Percentiles rank a stretch among this genome's conserved stretches.
Evolutionary conservation across 352 stramenopile genomes (phyloP).

Genomic region (Globisporangium sylvaticum): DNA sequence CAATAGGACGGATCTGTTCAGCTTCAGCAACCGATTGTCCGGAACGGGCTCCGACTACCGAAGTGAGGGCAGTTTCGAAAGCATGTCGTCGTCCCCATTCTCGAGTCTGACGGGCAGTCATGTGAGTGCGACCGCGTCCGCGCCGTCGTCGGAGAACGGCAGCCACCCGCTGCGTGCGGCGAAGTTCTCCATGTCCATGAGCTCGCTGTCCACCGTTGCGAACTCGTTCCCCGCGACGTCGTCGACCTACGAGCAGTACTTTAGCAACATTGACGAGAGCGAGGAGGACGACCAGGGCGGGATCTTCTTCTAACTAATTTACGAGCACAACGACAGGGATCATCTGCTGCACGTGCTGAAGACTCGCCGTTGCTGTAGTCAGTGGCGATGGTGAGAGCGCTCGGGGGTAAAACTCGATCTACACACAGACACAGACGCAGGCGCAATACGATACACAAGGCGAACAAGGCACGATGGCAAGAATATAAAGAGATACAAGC

Average conservation of each 20-base stretch:
- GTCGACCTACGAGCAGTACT: constrained; percentile 85
- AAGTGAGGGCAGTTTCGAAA: constrained; percentile 47
- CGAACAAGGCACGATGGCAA: not conserved
- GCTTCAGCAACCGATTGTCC: constrained; percentile 21
- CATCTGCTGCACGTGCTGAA: not conserved
- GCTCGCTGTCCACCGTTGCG: constrained; percentile 57
- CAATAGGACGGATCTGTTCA: constrained; percentile 27
- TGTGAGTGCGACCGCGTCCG: constrained; percentile 12
- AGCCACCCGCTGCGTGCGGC: constrained; percentile 29
- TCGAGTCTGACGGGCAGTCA: constrained; percentile 14
- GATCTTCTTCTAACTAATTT: constrained; percentile 81
- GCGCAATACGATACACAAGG: not conserved
- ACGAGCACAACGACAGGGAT: constrained; percentile 5
- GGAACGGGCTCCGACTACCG: constrained; percentile 33
- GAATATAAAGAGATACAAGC: not conserved
- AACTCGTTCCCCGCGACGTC: constrained; percentile 61
- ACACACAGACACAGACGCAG: not conserved
- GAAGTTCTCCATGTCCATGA: constrained; percentile 85
- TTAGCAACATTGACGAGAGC: constrained; percentile 84
- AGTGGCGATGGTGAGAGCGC: not conserved
- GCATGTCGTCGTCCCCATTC: constrained; percentile 36
- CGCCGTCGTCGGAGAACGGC: constrained; percentile 25
- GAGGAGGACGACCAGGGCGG: constrained; percentile 79
- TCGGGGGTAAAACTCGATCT: not conserved
- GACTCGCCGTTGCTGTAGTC: not conserved